phyloP scores from a whole-genome alignment of 1,284 basidiomycete species.

The Sporisorium iseilematis-ciliati region DNA sequence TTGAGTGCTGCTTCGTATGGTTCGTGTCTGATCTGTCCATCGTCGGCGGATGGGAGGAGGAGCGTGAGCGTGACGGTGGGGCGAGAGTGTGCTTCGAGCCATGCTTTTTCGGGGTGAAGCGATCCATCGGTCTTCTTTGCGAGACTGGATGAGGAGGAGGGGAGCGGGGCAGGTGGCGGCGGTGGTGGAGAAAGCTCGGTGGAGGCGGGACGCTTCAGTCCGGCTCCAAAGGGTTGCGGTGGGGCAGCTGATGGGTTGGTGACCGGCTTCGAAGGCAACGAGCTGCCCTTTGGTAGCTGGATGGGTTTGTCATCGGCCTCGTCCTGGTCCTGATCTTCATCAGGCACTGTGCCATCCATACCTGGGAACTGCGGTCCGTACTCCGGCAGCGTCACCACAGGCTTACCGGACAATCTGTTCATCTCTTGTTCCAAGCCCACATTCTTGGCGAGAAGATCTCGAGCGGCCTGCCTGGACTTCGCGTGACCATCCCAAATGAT shows the following conservation, averaged over 20 bases:
- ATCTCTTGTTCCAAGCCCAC: conserved; percentile 54
- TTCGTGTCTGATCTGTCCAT: conserved; percentile 22
- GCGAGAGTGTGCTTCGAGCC: conserved; percentile 56
- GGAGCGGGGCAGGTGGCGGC: conserved; percentile 22
- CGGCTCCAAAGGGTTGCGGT: conserved; percentile 1
- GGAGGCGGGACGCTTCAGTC: conserved; percentile 35
- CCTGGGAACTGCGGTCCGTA: conserved; percentile 49
- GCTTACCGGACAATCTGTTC: conserved; percentile 42
- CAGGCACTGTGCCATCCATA: conserved; percentile 12
- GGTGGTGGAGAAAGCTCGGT: conserved; percentile 37
- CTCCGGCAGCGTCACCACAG: conserved; percentile 32
- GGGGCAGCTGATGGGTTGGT: conserved; percentile 3
- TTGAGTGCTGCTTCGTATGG: conserved; percentile 56
- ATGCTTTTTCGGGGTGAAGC: conserved; percentile 56
- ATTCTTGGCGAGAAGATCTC: conserved; percentile 52
- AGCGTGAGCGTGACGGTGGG: conserved; percentile 54
- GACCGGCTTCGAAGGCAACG: conserved; percentile 32
- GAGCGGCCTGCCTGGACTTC: conserved; percentile 49
- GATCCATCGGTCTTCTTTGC: conserved; percentile 44
- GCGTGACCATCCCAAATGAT: conserved; percentile 68
- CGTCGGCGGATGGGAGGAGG: conserved; percentile 38
- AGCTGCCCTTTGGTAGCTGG: conserved; percentile 20
- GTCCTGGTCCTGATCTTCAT: conserved; percentile 4
- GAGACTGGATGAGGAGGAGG: conserved; percentile 14
- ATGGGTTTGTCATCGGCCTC: conserved; percentile 30